Conservation (phyloP, 257 asterid genomes). For the Agastache rugosa region DNA sequence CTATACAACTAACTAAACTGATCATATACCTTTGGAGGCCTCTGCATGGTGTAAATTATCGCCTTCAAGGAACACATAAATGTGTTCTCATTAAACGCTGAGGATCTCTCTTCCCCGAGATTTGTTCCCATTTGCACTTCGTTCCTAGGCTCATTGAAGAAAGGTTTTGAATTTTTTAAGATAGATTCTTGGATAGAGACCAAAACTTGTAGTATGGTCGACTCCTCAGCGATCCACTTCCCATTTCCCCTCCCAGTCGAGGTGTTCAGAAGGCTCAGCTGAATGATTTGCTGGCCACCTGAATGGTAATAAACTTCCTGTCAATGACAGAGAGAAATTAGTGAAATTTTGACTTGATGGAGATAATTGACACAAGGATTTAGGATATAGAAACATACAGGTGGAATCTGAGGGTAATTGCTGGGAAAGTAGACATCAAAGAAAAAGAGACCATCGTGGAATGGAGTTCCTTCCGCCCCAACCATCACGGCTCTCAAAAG, state of each 20-base stretch:
- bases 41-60: conserved; percentile 75
- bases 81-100: conserved; percentile 69
- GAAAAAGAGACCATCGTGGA: conserved; percentile 95
- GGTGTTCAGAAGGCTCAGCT: conserved; percentile 94
- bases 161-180: conserved; percentile 89
- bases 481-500: conserved; percentile 88
- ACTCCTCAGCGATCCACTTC: conserved; percentile 77
- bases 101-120: conserved; percentile 60
- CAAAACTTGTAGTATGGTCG: conserved; percentile 89
- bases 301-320: conserved; percentile 91
- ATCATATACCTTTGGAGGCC: conserved; percentile 85
- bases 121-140: conserved; percentile 53
- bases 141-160: conserved; percentile 88
- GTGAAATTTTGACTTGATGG: conserved; percentile 17
- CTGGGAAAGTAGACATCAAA: conserved; percentile 83
- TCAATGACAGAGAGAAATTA: conserved; percentile 31
- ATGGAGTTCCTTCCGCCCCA: conserved; percentile 99
- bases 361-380: conserved; percentile 4
- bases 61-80: conserved; percentile 71
- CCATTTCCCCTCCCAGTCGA: conserved; percentile 80
- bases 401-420: conserved; percentile 84
- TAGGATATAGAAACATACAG: conserved; percentile 57
- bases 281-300: conserved; percentile 89
- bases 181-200: conserved; percentile 96
- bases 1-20: neutral